Percentiles rank a stretch among this genome's conserved stretches.
These are phyloP conservation scores for Penstemon eatonii DNA, from an alignment of 257 asterid species.

Conservation along the genomic window DNA sequence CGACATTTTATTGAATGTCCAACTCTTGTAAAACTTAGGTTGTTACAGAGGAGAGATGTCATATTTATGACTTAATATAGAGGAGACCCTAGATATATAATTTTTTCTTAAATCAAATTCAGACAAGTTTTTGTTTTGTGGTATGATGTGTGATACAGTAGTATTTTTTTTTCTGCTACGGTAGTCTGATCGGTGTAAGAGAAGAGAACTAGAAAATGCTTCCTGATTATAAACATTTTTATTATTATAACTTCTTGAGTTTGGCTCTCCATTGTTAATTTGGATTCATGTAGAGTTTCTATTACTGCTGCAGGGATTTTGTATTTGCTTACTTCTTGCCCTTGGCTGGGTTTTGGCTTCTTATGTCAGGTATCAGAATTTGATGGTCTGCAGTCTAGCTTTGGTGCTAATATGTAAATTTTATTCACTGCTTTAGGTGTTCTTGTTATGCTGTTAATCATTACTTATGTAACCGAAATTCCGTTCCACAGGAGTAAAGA, in stretches of 20 bases:
- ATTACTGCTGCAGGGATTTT: conserved; percentile 64
- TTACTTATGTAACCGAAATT: conserved; percentile 20
- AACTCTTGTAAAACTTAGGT: too few relatives aligned
- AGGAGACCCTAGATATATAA: background rate
- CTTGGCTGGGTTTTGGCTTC: conserved; percentile 97
- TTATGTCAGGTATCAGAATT: conserved; percentile 66
- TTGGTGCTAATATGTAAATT: conserved; percentile 9
- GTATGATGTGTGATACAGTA: background rate
- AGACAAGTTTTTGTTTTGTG: conserved; percentile 5
- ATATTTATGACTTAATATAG: background rate
- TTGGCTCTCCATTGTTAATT: conserved; percentile 18
- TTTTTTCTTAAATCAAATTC: background rate
- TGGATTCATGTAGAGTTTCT: conserved; percentile 13
- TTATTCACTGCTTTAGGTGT: conserved; percentile 15
- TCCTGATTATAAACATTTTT: conserved; percentile 13
- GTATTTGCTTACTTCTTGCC: conserved; percentile 78
- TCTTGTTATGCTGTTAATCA: conserved; percentile 7
- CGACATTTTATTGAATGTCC: too few relatives aligned
- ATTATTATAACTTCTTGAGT: conserved; percentile 12
- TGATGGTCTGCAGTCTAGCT: conserved; percentile 14
- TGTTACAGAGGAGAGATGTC: too few relatives aligned
- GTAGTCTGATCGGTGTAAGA: background rate
- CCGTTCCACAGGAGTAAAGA: conserved; percentile 73
- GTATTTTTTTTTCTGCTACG: conserved; percentile 11
- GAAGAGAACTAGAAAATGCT: background rate